These are phyloP conservation scores for Ensete glaucum DNA, from an alignment of 176 grass and related monocot genomes.

Conservation along the genomic window DNA sequence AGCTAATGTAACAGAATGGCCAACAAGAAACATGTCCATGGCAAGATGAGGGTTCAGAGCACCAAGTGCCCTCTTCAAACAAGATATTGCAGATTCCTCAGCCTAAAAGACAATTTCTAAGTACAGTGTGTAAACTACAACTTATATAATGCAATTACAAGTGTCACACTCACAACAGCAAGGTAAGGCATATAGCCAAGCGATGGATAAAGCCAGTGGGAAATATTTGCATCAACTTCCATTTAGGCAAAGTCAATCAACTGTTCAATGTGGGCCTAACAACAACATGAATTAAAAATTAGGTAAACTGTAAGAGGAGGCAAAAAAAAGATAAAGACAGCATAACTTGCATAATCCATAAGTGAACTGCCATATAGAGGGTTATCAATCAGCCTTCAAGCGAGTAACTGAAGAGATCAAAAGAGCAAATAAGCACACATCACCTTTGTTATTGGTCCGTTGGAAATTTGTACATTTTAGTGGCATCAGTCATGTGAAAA, in stretches of 20 bases:
- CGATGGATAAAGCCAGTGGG: constrained; percentile 49
- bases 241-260: constrained; percentile 58
- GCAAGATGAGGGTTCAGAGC: constrained; percentile 66
- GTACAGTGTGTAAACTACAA: background rate
- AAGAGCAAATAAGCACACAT: background rate
- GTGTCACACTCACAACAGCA: constrained; percentile 29
- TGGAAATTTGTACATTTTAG: too few relatives aligned
- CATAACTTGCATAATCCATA: constrained; percentile 65
- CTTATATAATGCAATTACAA: background rate
- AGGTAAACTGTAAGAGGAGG: background rate
- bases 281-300: background rate
- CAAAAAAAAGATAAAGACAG: background rate
- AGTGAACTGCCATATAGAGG: constrained; percentile 66
- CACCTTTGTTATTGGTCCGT: too few relatives aligned
- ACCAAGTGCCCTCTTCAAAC: constrained; percentile 58
- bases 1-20: constrained; percentile 56
- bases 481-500: too few relatives aligned
- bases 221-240: constrained; percentile 55
- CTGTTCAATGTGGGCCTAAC: constrained; percentile 60
- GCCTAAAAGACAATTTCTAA: constrained; percentile 22
- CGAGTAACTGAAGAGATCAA: constrained; percentile 42
- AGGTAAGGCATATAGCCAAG: constrained; percentile 32
- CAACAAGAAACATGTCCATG: constrained; percentile 60
- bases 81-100: constrained; percentile 37
- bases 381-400: constrained; percentile 51